These are phyloP conservation scores for Morella rubra DNA, from an alignment of 306 rosid species.

Conservation along the genomic window DNA sequence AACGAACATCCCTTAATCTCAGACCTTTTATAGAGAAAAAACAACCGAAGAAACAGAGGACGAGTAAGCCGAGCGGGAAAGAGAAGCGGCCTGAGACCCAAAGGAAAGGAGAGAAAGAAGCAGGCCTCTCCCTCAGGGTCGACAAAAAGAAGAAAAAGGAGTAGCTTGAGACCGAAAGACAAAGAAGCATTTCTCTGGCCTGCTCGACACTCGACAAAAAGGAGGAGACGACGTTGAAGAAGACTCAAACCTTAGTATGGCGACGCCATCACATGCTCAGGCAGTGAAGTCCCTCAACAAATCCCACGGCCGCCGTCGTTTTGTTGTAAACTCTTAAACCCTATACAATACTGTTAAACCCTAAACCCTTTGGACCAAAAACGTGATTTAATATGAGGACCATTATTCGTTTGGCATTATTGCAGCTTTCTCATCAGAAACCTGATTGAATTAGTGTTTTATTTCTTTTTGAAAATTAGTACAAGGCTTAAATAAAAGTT, in stretches of 20 bases:
- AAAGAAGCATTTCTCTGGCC: too few species aligned
- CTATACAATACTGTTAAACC: neutral
- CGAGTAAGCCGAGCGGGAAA: too few species aligned
- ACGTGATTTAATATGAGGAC: neutral
- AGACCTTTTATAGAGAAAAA: too few species aligned
- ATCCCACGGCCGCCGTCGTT: constrained; percentile 71
- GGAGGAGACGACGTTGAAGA: neutral
- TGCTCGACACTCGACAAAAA: neutral
- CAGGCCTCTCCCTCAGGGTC: neutral
- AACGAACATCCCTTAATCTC: too few species aligned
- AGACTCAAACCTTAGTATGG: constrained; percentile 40
- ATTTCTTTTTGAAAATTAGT: neutral
- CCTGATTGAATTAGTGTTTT: neutral
- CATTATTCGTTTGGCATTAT: too few species aligned
- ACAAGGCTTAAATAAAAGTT: neutral
- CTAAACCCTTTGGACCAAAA: neutral
- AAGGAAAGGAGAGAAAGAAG: constrained; percentile 17
- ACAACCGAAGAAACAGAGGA: too few species aligned
- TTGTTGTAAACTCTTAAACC: constrained; percentile 47
- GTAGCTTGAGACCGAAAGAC: too few species aligned
- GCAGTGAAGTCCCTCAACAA: constrained; percentile 92
- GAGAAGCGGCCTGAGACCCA: too few species aligned
- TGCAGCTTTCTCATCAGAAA: too few species aligned
- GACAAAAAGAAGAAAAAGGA: too few species aligned
- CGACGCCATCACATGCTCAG: constrained; percentile 61